Evolutionary conservation across 768 basidiomycete species (phyloP), one percentile per base, ranked within the genome.

Genomic region (Kwoniella bestiolae): DNA sequence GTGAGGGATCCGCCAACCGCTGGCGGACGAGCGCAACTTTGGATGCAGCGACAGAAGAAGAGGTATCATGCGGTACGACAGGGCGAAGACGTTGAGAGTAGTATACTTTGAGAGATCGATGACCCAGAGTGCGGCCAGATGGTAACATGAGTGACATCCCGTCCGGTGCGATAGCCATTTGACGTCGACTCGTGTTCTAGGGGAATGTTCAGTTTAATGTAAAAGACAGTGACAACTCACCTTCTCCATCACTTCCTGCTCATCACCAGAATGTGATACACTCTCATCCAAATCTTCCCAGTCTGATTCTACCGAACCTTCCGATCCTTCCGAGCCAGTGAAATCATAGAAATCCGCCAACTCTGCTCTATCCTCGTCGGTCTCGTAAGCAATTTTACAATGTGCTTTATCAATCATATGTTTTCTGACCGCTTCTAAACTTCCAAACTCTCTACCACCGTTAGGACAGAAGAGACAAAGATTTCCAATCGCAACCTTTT

Each of bases 281-380:
- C 66, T 66, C 28, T 44, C 53, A n/a, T 79, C 74, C 59, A 77
- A 66, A 69, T 80, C 76, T 47, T 80, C 79, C 69, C 76, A 71
- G 2, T 75, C 72, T 4, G 70, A 79, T 12, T 84, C 83, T 53
- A 83, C 83, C 7, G n/a, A 16, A 1, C 6, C 55, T 0, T 91
- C 90, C 76, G 95, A 95, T 11, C 90, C 92, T 0, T 91, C 90
- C 76, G 95, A 95, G 9, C 90, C 92, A 0, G 84, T 80, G 0
- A 95, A 98, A 81, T 96, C 93, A 83, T 98, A 99, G 78, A 85
- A 97, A 71, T 97, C 94, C 0, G 93, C 91, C 5, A 95, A 70
- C 71, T 95, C 94, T 57, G 94, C 86, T 45, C 88, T 86, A 76
- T 97, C 92, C 41, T 83, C 77, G 72, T 91, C 88, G 1, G 86